Conservation (phyloP, 1,139 yeast genomes). For the Hyphopichia buzzinii region DNA sequence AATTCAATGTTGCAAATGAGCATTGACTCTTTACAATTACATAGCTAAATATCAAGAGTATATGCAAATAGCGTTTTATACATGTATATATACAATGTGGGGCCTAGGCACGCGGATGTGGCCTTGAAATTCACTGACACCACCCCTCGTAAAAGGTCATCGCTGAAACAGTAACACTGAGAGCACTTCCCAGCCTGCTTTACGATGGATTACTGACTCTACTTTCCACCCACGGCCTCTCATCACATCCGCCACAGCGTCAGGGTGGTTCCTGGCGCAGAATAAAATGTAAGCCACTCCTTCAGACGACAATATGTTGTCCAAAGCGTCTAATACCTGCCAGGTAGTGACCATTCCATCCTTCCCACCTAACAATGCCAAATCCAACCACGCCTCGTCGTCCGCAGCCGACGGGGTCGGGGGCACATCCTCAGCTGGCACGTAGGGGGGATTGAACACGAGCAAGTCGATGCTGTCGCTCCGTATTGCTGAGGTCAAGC, state of each 20-base stretch:
- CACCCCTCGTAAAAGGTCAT: too few species aligned
- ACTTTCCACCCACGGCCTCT: slow-evolving; percentile 53
- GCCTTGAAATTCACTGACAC: too few species aligned
- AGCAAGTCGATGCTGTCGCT: slow-evolving; percentile 57
- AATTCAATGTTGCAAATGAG: too few species aligned
- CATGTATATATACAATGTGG: too few species aligned
- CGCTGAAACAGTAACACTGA: slow-evolving; percentile 57
- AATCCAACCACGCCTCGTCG: slow-evolving; percentile 71
- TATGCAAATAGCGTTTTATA: too few species aligned
- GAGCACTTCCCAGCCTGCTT: slow-evolving; percentile 97
- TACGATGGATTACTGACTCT: slow-evolving; percentile 53
- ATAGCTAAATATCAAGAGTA: too few species aligned
- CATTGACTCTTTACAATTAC: too few species aligned
- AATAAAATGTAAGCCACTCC: slow-evolving; percentile 84
- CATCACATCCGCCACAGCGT: slow-evolving; percentile 52
- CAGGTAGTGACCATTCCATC: slow-evolving; percentile 88
- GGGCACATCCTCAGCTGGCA: slow-evolving; percentile 73
- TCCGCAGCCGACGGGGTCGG: slow-evolving; percentile 51
- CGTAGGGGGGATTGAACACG: slow-evolving; percentile 94
- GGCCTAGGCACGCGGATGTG: too few species aligned
- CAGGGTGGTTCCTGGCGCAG: slow-evolving; percentile 86
- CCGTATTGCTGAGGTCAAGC: slow-evolving; percentile 52
- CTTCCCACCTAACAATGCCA: slow-evolving; percentile 84
- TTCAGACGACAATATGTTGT: slow-evolving; percentile 38
- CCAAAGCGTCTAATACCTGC: slow-evolving; percentile 53